These are phyloP conservation scores for Astrothelium macrocarpum DNA, from an alignment of 495 filamentous ascomycete genomes.

Conservation along the genomic window DNA sequence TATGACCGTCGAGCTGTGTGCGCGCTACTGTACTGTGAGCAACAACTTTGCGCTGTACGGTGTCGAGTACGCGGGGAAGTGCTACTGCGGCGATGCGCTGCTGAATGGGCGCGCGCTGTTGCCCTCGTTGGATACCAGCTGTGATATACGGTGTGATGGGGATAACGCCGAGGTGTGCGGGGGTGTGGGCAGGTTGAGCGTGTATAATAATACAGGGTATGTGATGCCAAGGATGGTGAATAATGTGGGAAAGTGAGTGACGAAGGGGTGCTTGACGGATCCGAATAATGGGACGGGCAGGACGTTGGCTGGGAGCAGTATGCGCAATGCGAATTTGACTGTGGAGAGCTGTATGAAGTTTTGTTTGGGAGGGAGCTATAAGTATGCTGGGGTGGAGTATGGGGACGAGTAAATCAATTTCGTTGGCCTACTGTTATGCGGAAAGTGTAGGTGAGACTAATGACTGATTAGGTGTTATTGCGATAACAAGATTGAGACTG, in stretches of 20 bases:
- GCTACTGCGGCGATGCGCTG: slow-evolving; percentile 22
- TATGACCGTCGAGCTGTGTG: slow-evolving; percentile 20
- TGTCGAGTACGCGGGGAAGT: slow-evolving; percentile 16
- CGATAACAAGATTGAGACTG: slow-evolving; percentile 7
- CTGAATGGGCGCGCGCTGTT: slow-evolving; percentile 1
- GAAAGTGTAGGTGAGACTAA: no score
- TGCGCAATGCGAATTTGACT: slow-evolving; percentile 26
- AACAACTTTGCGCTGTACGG: slow-evolving; percentile 16
- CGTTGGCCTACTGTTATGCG: background rate
- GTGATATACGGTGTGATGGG: slow-evolving; percentile 13
- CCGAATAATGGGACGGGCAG: slow-evolving; percentile 13
- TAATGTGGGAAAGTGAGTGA: slow-evolving; percentile 12
- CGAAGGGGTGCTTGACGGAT: slow-evolving; percentile 15
- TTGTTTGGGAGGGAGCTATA: slow-evolving; percentile 29
- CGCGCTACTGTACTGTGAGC: slow-evolving; percentile 9
- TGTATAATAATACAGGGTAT: slow-evolving; percentile 19
- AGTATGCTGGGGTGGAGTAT: slow-evolving; percentile 21
- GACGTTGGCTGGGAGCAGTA: slow-evolving; percentile 12
- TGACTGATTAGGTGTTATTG: background rate
- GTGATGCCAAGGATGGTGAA: slow-evolving; percentile 8
- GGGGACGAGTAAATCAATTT: slow-evolving; percentile 10
- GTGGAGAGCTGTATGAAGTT: slow-evolving; percentile 32
- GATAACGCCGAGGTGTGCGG: slow-evolving; percentile 16
- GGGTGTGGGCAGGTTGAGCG: slow-evolving; percentile 12
- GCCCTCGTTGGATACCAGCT: slow-evolving; percentile 11